Conservation (phyloP, 805 yeast species). For the Phaffomyces opuntiae region DNA sequence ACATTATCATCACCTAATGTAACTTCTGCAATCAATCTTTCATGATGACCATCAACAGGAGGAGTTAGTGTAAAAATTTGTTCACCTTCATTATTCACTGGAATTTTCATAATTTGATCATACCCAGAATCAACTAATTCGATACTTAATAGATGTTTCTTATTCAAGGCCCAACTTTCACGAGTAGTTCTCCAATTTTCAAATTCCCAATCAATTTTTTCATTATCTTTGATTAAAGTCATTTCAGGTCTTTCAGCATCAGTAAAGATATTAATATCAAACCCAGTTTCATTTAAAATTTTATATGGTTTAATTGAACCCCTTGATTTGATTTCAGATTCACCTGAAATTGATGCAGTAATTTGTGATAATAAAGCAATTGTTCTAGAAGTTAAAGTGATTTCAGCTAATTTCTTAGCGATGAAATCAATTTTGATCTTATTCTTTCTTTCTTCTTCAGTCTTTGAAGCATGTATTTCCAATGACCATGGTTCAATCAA, state of each 20-base stretch:
- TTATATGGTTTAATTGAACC: slow-evolving; percentile 79
- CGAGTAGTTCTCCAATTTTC: slow-evolving; percentile 89
- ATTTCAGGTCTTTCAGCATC: slow-evolving; percentile 32
- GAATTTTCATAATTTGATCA: slow-evolving; percentile 44
- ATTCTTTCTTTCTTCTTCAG: slow-evolving; percentile 33
- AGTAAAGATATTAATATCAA: slow-evolving; percentile 76
- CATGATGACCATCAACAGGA: slow-evolving; percentile 53
- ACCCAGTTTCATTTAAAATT: slow-evolving; percentile 80
- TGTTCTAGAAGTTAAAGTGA: slow-evolving; percentile 76
- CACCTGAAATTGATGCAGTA: slow-evolving; percentile 47
- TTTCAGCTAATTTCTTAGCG: slow-evolving; percentile 71
- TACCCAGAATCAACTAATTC: slow-evolving; percentile 50
- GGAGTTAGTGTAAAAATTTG: slow-evolving; percentile 65
- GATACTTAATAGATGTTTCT: slow-evolving; percentile 58
- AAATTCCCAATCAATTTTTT: slow-evolving; percentile 75
- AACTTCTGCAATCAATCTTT: slow-evolving; percentile 68
- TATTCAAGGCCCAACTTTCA: slow-evolving; percentile 64
- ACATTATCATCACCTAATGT: slow-evolving; percentile 67
- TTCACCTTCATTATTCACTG: slow-evolving; percentile 81
- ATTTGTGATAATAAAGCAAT: slow-evolving; percentile 72
- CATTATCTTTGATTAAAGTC: slow-evolving; percentile 36
- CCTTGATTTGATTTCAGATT: slow-evolving; percentile 50
- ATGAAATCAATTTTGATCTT: slow-evolving; percentile 57
- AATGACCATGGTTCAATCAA: slow-evolving; percentile 83
- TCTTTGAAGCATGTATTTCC: slow-evolving; percentile 58